These are phyloP conservation scores for Epichloe gansuensis DNA, from an alignment of 2,329 filamentous ascomycete genomes.

Conservation along the genomic window DNA sequence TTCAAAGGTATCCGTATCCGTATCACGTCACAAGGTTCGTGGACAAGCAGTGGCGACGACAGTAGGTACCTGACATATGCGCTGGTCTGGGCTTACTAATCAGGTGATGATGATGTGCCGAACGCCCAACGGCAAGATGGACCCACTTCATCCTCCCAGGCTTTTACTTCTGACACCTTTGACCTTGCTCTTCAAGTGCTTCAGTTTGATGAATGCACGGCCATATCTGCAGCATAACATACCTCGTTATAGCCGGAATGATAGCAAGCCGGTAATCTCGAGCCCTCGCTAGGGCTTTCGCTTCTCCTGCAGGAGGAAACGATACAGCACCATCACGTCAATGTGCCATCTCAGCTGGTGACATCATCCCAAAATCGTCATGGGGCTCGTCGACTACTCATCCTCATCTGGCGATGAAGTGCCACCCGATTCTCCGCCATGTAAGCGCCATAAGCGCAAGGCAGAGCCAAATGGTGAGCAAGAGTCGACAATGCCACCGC, in stretches of 20 bases:
- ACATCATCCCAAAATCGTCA: background rate
- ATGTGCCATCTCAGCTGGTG: background rate
- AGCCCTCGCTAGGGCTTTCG: background rate
- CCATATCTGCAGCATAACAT: background rate
- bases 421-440: conserved; percentile 13
- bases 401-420: conserved; percentile 26
- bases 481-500: conserved; percentile 46
- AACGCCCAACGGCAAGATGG: no score
- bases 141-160: no score
- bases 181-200: background rate
- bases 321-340: background rate
- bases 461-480: background rate
- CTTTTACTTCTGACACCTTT: no score
- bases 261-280: background rate
- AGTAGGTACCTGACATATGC: no score
- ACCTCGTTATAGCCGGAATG: background rate
- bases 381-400: conserved; percentile 51
- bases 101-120: no score
- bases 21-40: no score
- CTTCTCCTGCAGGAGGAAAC: background rate
- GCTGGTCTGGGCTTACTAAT: background rate
- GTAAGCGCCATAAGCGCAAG: conserved; percentile 6
- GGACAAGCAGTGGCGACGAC: no score
- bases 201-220: background rate
- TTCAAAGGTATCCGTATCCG: no score